Percentiles rank a stretch among this genome's conserved stretches.
phyloP scores from a whole-genome alignment of 345 rosid genomes.

The Psidium friedrichsthalianum region DNA sequence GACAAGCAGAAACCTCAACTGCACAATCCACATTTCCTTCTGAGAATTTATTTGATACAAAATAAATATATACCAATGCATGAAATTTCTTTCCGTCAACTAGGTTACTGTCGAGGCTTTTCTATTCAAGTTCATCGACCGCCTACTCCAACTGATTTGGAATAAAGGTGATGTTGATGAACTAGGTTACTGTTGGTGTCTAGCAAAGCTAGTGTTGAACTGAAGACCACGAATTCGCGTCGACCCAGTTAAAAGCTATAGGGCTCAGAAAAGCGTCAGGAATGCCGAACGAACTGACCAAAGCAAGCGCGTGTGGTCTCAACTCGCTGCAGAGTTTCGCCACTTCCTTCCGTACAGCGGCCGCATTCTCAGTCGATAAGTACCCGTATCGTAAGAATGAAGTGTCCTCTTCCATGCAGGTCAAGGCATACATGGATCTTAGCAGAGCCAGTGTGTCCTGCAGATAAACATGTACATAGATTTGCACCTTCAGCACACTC shows the following conservation, averaged over 20 bases:
- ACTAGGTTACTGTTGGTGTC: background rate
- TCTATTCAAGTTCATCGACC: no score
- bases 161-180: no score
- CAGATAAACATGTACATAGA: background rate
- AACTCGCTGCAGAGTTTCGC: conserved; percentile 57
- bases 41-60: background rate
- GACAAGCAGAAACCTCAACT: background rate
- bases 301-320: conserved; percentile 68
- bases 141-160: no score
- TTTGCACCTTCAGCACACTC: background rate
- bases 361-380: conserved; percentile 46
- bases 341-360: conserved; percentile 59
- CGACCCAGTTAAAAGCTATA: conserved; percentile 82
- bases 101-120: background rate
- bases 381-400: conserved; percentile 65
- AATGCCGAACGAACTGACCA: conserved; percentile 69
- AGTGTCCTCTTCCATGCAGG: conserved; percentile 65
- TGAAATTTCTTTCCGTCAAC: background rate
- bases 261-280: conserved; percentile 78
- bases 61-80: background rate
- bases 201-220: conserved; percentile 13
- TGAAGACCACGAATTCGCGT: conserved; percentile 71
- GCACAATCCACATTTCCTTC: background rate
- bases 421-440: conserved; percentile 64
- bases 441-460: conserved; percentile 49